Evolutionary conservation across 805 yeast species (phyloP).

Genomic region (Metahyphopichia silvanorum): DNA sequence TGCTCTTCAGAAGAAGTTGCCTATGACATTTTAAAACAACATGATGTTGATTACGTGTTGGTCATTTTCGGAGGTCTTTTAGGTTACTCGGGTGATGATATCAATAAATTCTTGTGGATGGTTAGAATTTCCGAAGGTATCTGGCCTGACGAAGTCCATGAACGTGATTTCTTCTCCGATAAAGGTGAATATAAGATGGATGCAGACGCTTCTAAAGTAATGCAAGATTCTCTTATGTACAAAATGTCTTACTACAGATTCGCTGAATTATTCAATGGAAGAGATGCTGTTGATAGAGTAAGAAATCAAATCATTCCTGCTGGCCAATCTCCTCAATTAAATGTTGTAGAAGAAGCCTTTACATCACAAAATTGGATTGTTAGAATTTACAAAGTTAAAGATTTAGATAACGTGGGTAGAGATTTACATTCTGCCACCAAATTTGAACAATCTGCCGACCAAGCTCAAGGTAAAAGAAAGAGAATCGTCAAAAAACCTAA

Average conservation of each 20-base stretch:
- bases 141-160: slow-evolving; percentile 98
- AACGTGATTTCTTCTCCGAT: slow-evolving; percentile 77
- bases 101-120: slow-evolving; percentile 98
- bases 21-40: slow-evolving; percentile 81
- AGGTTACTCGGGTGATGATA: slow-evolving; percentile 94
- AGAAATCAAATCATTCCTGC: slow-evolving; percentile 74
- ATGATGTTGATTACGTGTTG: slow-evolving; percentile 92
- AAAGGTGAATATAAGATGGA: slow-evolving; percentile 90
- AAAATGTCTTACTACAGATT: slow-evolving; percentile 90
- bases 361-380: slow-evolving; percentile 97
- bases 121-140: slow-evolving; percentile 97
- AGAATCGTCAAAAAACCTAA: slow-evolving; percentile 50
- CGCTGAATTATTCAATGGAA: slow-evolving; percentile 62
- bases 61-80: slow-evolving; percentile 91
- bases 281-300: slow-evolving; percentile 76
- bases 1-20: slow-evolving; percentile 83
- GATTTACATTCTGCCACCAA: slow-evolving; percentile 56
- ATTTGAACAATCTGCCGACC: slow-evolving; percentile 40
- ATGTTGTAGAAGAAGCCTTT: slow-evolving; percentile 87
- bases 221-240: slow-evolving; percentile 90
- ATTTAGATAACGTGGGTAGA: slow-evolving; percentile 84
- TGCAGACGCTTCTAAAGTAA: slow-evolving; percentile 72
- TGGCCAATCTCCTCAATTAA: slow-evolving; percentile 49
- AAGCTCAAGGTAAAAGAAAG: slow-evolving; percentile 36
- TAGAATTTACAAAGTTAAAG: slow-evolving; percentile 88